Base-by-base conservation (phyloP, 306 rosid species). In the Vigna hirtella region DNA sequence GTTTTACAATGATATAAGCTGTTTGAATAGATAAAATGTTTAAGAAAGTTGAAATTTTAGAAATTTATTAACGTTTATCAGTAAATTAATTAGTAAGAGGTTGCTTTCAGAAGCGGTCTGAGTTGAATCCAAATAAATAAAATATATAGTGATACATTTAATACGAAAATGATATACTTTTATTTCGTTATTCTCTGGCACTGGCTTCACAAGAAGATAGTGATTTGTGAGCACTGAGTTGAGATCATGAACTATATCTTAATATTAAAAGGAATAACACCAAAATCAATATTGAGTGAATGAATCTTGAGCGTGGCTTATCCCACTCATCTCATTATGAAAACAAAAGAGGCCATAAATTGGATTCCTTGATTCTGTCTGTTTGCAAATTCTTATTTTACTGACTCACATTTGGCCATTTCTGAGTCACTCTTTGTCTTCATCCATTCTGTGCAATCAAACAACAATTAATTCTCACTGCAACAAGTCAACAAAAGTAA, bases 301-400 rank as follows among this genome's bases (percentile, higher is more conserved):
- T 82, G 75, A 77, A 82, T 72, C 79, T 57, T 57, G 24, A 55
- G 74, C 55, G 40, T 74, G 57, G 59, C 75, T 62, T 70, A 38
- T 77, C 42, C 47, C 48, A 73, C 4, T 56, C 45, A n/a, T 64
- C 56, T 6, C 34, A 62, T 34, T 26, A 40, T 9, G 43, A 42
- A 66, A 66, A n/a, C 5, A 42, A 45, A 40, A 71, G 45, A 69
- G 57, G 86, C 38, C 86, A 82, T 72, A 70, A 85, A 76, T 78
- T 67, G 58, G 92, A 89, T 89, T 86, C 89, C 79, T 71, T 69
- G 88, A 77, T 77, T 73, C 82, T 77, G 77, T 87, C 78, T 70
- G 20, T 70, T 72, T 79, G 77, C 64, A 28, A 69, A 75, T 40
- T 53, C 61, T 50, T 75, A 74, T 70, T 58, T 79, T 83, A 74